These are phyloP conservation scores for Aspergillus ostianus DNA, from an alignment of 495 filamentous ascomycete species.

Conservation along the genomic window DNA sequence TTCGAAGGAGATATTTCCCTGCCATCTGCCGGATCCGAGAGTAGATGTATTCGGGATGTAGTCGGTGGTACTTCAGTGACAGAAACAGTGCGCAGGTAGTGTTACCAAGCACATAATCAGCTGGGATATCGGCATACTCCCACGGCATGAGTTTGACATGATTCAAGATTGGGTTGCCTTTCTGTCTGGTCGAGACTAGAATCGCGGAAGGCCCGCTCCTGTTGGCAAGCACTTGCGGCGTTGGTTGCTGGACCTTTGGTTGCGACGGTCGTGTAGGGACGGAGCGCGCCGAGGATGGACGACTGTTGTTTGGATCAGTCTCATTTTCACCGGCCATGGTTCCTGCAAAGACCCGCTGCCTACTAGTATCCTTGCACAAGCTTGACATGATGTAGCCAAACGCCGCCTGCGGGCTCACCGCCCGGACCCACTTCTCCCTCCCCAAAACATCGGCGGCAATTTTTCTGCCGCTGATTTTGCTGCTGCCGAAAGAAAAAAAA, in stretches of 20 bases:
- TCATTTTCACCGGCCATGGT: constrained; percentile 56
- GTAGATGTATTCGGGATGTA: constrained; percentile 98
- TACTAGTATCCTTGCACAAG: background rate
- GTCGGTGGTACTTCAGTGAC: constrained; percentile 92
- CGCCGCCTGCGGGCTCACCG: constrained; percentile 15
- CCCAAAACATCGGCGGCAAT: constrained; percentile 18
- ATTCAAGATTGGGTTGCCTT: constrained; percentile 91
- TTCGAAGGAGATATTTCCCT: constrained; percentile 77
- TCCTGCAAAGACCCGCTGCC: background rate
- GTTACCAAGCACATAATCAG: constrained; percentile 84
- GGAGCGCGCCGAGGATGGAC: constrained; percentile 12
- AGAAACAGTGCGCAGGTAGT: constrained; percentile 93
- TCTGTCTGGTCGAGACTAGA: constrained; percentile 81
- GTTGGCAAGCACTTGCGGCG: constrained; percentile 72
- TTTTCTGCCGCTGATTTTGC: constrained; percentile 51
- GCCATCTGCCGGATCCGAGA: constrained; percentile 77
- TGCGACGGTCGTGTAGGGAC: constrained; percentile 22
- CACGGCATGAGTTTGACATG: constrained; percentile 80
- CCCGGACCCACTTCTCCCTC: constrained; percentile 20
- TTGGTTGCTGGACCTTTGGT: constrained; percentile 76
- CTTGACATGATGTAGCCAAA: no score
- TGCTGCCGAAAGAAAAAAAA: constrained; percentile 25
- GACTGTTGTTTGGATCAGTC: constrained; percentile 35
- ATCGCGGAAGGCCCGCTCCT: constrained; percentile 73
- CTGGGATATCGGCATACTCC: constrained; percentile 94